Conservation (phyloP, 169 alveolate genomes). For the Condylostoma magnum region DNA sequence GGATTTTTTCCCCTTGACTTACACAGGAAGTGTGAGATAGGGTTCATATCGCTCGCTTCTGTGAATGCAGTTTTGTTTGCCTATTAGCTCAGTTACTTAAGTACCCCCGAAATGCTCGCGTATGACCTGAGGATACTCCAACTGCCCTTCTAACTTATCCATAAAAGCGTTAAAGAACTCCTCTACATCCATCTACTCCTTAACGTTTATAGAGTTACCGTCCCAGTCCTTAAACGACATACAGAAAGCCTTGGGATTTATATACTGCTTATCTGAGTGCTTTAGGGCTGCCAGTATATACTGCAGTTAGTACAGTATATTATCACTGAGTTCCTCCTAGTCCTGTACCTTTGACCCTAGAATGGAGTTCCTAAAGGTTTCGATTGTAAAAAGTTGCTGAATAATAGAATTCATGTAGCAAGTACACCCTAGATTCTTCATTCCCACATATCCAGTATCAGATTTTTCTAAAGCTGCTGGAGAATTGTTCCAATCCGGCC, state of each 20-base stretch:
- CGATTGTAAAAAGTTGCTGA: conserved; percentile 79
- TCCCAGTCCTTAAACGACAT: conserved; percentile 65
- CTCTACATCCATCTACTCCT: conserved; percentile 85
- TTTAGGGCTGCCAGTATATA: conserved; percentile 66
- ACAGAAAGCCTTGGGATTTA: conserved; percentile 64
- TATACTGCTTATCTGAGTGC: conserved; percentile 52
- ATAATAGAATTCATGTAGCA: conserved; percentile 83
- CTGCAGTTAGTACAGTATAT: conserved; percentile 51
- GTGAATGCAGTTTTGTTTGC: conserved; percentile 70
- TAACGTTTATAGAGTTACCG: conserved; percentile 69
- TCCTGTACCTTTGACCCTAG: conserved; percentile 56
- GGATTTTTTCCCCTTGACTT: conserved; percentile 69
- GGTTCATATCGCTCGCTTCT: conserved; percentile 73
- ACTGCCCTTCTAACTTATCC: conserved; percentile 76
- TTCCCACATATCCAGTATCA: conserved; percentile 71
- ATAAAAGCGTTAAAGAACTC: conserved; percentile 76
- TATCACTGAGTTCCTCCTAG: conserved; percentile 45
- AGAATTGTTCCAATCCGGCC: conserved; percentile 58
- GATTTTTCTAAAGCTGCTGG: conserved; percentile 51
- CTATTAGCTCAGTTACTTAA: conserved; percentile 69
- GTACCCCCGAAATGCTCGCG: conserved; percentile 72
- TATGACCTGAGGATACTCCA: conserved; percentile 59
- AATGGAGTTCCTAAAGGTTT: conserved; percentile 74
- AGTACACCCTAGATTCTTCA: conserved; percentile 79
- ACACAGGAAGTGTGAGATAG: conserved; percentile 66